Evolutionary conservation across 495 filamentous ascomycete genomes (phyloP).

Genomic region (Talaromyces ruber): DNA sequence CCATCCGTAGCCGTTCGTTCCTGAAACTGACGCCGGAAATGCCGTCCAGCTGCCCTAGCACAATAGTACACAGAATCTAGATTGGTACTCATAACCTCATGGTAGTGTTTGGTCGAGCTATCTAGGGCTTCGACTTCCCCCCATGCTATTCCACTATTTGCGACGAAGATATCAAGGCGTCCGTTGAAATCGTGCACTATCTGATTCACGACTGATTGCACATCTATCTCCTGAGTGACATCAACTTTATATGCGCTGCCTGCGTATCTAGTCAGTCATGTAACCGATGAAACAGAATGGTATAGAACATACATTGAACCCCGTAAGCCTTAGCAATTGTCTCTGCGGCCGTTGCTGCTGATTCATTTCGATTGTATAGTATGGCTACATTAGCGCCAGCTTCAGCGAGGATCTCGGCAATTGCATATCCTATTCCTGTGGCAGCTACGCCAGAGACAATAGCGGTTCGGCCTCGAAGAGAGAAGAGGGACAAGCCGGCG

Average conservation of each 20-base stretch:
- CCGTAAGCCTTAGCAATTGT: slow-evolving; percentile 57
- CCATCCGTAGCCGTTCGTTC: neutral
- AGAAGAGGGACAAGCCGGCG: slow-evolving; percentile 45
- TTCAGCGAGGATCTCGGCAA: slow-evolving; percentile 61
- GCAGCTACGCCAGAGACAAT: slow-evolving; percentile 61
- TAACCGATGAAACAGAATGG: neutral
- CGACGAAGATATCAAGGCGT: slow-evolving; percentile 67
- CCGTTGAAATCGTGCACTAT: slow-evolving; percentile 53
- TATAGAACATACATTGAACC: slow-evolving; percentile 47
- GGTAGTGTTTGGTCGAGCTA: slow-evolving; percentile 17
- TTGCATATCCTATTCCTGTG: slow-evolving; percentile 60
- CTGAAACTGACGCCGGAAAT: slow-evolving; percentile 25
- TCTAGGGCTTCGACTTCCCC: slow-evolving; percentile 26
- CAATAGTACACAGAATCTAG: slow-evolving; percentile 39
- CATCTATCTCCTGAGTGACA: neutral
- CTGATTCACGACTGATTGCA: slow-evolving; percentile 26
- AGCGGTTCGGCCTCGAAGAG: slow-evolving; percentile 59
- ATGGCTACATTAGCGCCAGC: slow-evolving; percentile 70
- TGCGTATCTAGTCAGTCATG: neutral
- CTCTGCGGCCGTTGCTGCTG: slow-evolving; percentile 47
- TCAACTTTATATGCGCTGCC: slow-evolving; percentile 2
- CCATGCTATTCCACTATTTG: slow-evolving; percentile 62
- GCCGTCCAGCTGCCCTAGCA: slow-evolving; percentile 31
- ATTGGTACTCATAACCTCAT: slow-evolving; percentile 37
- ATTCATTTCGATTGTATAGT: slow-evolving; percentile 68